Percentiles rank a stretch among this genome's conserved stretches.
phyloP scores from a whole-genome alignment of 495 filamentous ascomycete species.

The Hypoxylon cercidicola region DNA sequence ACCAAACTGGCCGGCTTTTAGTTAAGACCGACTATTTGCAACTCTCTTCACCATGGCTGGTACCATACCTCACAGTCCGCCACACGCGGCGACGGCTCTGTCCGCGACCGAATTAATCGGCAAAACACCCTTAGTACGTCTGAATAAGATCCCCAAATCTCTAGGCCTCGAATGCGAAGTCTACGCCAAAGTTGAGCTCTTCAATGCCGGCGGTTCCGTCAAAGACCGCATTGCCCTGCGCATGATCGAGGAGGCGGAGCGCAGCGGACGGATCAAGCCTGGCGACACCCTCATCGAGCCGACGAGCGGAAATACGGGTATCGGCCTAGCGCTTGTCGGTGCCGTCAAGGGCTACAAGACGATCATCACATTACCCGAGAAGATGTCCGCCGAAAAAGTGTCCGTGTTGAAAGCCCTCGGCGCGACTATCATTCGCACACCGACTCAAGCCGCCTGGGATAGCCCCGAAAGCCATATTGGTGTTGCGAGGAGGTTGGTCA shows the following conservation, averaged over 20 bases:
- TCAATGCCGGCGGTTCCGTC: conserved; percentile 97
- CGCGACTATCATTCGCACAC: conserved; percentile 96
- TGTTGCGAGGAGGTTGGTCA: conserved; percentile 86
- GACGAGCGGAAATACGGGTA: conserved; percentile 98
- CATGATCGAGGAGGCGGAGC: conserved; percentile 98
- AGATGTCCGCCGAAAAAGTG: conserved; percentile 99
- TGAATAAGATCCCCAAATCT: conserved; percentile 91
- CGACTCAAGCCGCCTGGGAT: conserved; percentile 94
- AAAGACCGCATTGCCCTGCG: conserved; percentile 97
- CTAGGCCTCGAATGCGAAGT: conserved; percentile 89
- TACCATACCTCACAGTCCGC: conserved; percentile 36
- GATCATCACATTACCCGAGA: conserved; percentile 98
- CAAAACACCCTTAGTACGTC: conserved; percentile 90
- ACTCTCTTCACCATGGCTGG: conserved; percentile 28
- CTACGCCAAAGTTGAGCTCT: conserved; percentile 95
- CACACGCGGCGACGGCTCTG: conserved; percentile 42
- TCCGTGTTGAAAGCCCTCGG: conserved; percentile 91
- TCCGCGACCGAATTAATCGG: conserved; percentile 76
- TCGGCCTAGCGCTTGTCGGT: conserved; percentile 91
- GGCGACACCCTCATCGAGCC: conserved; percentile 98
- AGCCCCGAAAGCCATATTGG: conserved; percentile 96
- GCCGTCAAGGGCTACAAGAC: conserved; percentile 98
- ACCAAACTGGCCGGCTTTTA: neutral
- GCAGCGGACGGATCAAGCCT: conserved; percentile 90
- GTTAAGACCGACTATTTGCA: conserved; percentile 1